Percentiles rank a stretch among this genome's conserved stretches.
phyloP scores from a whole-genome alignment of 768 basidiomycete species.

The Collybiopsis luxurians region DNA sequence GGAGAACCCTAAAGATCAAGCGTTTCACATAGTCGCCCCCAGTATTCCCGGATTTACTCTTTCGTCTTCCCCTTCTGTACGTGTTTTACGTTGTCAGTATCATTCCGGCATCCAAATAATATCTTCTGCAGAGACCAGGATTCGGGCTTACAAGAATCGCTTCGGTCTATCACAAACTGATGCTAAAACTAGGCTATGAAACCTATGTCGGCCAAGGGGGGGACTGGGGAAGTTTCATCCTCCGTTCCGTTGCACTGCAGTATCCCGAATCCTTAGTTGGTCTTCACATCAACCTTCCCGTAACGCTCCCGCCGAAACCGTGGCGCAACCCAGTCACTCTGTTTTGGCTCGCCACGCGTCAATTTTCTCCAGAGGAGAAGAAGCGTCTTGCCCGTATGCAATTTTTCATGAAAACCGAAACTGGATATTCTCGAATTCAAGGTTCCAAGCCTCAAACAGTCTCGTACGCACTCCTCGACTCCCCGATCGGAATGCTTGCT shows the following conservation, averaged over 20 bases:
- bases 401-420: conserved; percentile 26
- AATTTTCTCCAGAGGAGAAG: conserved; percentile 30
- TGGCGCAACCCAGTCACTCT: conserved; percentile 20
- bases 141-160: conserved; percentile 23
- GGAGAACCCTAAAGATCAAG: conserved; percentile 23
- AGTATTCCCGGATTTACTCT: conserved; percentile 31
- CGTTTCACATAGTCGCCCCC: conserved; percentile 31
- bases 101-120: background rate
- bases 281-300: conserved; percentile 27
- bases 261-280: conserved; percentile 23
- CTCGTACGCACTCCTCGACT: conserved; percentile 46
- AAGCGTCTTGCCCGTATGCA: conserved; percentile 23
- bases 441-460: conserved; percentile 43
- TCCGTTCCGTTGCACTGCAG: conserved; percentile 23
- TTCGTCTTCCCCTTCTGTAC: conserved; percentile 27
- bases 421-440: conserved; percentile 36
- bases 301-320: conserved; percentile 21
- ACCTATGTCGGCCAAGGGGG: conserved; percentile 30
- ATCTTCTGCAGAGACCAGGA: conserved; percentile 18
- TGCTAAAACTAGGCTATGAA: conserved; percentile 28
- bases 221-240: conserved; percentile 30
- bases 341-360: conserved; percentile 24
- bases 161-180: conserved; percentile 29
- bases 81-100: background rate
- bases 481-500: conserved; percentile 46